Percentiles rank a stretch among this genome's conserved stretches.
Conservation (phyloP, 805 yeast genomes). For the Schwanniomyces polymorphus region DNA sequence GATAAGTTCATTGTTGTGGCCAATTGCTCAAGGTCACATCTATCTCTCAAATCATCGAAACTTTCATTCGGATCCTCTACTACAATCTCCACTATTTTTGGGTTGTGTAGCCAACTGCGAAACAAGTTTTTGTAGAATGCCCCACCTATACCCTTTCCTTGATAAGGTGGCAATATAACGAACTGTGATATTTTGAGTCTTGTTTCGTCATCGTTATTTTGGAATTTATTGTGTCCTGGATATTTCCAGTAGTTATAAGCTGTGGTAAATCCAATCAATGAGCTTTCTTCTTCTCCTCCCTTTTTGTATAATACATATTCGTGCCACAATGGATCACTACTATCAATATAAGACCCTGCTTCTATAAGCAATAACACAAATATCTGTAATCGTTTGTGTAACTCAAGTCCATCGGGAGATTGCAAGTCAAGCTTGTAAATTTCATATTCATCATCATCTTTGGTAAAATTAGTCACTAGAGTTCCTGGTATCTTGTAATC, state of each 20-base stretch:
- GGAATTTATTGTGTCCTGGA: conserved; percentile 53
- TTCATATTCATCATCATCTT: conserved; percentile 41
- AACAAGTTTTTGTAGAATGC: conserved; percentile 58
- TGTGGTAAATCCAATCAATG: conserved; percentile 79
- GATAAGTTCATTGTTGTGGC: conserved; percentile 17
- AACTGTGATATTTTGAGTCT: conserved; percentile 88
- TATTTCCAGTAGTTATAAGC: conserved; percentile 83
- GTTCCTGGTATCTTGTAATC: conserved; percentile 44
- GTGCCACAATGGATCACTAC: conserved; percentile 77
- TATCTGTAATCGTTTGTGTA: conserved; percentile 73
- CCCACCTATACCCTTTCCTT: conserved; percentile 71
- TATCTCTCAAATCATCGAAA: conserved; percentile 88
- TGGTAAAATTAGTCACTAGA: conserved; percentile 26
- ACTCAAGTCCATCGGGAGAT: conserved; percentile 42
- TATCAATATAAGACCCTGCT: conserved; percentile 88
- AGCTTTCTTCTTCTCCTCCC: conserved; percentile 14
- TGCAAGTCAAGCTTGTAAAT: conserved; percentile 52
- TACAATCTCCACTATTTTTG: conserved; percentile 64
- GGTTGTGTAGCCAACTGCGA: conserved; percentile 55
- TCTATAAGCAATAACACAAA: conserved; percentile 85
- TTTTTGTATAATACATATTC: conserved; percentile 53
- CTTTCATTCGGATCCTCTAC: conserved; percentile 94
- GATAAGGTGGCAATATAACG: conserved; percentile 80
- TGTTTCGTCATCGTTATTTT: conserved; percentile 32
- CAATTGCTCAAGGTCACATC: conserved; percentile 60